Evolutionary conservation across 176 grass and related monocot genomes (phyloP), one percentile per base, ranked within the genome.

Genomic region (Oryza meyeriana): DNA sequence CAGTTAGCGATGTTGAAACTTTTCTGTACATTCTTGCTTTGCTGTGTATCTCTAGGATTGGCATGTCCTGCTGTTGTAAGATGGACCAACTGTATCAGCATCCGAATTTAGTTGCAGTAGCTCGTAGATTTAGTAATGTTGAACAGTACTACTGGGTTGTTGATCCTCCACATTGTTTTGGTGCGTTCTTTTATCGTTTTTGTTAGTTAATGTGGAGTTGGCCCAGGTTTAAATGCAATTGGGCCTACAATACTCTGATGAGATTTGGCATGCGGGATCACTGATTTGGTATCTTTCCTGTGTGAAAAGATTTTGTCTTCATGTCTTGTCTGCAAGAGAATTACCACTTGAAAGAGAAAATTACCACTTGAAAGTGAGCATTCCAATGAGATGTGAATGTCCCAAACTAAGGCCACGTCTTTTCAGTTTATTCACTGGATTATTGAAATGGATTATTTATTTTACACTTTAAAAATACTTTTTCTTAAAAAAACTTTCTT

Each of bases 1-100:
- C 41, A 29, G 9, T 20, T 40, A 55, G 66, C 29, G 12, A 3
- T 22, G 26, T 72, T 57, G 12, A 48, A 48, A 20, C 6, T 10
- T 66, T 55, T 55, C 41, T 84, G 68, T 88, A 75, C 18, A 75
- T 79, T 47, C 85, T 81, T 70, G 17, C 17, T 63, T 65, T 76
- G 44, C 12, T 57, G 20, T 58, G 30, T 74, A 67, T 74, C 61
- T 41, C 16, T 55, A 68, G 44, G 75, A 67, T 36, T 41, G 32
- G 10, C 27, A 17, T 74, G 18, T 1, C 32, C 34, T 34, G 13
- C 0, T 78, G 27, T 58, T 79, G 74, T 36, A 78, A 79, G 74
- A 58, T 88, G 8, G 38, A 34, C 44, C 40, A 52, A 32, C 41
- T 34, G 73, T 66, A 33, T 40, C n/a, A 13, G 44, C 7, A 34